phyloP scores from a whole-genome alignment of 371 early-diverging fungal genomes.

The Circinella minor region DNA sequence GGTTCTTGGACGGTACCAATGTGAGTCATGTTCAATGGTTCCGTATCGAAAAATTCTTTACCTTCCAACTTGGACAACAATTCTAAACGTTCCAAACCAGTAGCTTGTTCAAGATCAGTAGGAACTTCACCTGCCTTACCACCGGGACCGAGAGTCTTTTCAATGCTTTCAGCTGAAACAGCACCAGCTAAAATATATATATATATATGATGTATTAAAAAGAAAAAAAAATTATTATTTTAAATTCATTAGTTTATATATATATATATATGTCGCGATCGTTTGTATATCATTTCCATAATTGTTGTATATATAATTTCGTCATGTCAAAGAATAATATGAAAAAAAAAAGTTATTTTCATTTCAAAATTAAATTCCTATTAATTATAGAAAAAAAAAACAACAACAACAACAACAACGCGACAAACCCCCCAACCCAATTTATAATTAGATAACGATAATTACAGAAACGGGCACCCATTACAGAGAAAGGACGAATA shows the following conservation, averaged over 20 bases:
- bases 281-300: no score
- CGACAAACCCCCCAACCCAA: background rate
- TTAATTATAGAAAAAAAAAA: background rate
- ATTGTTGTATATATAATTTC: no score
- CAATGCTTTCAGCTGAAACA: constrained; percentile 38
- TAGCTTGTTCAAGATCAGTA: constrained; percentile 89
- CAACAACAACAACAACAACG: constrained; percentile 1
- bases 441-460: background rate
- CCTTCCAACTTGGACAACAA: constrained; percentile 84
- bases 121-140: constrained; percentile 78
- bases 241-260: no score
- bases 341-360: no score
- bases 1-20: constrained; percentile 88
- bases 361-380: no score
- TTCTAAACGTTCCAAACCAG: constrained; percentile 93
- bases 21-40: constrained; percentile 77
- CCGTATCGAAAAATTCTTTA: constrained; percentile 87
- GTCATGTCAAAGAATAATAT: no score
- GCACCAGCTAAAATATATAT: constrained; percentile 21
- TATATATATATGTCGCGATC: no score
- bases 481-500: constrained; percentile 35
- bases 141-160: constrained; percentile 53
- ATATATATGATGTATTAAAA: no score
- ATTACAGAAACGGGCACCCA: constrained; percentile 40
- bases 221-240: no score